These are phyloP conservation scores for Hyphopichia burtonii DNA, from an alignment of 1,139 yeast genomes.

Conservation along the genomic window DNA sequence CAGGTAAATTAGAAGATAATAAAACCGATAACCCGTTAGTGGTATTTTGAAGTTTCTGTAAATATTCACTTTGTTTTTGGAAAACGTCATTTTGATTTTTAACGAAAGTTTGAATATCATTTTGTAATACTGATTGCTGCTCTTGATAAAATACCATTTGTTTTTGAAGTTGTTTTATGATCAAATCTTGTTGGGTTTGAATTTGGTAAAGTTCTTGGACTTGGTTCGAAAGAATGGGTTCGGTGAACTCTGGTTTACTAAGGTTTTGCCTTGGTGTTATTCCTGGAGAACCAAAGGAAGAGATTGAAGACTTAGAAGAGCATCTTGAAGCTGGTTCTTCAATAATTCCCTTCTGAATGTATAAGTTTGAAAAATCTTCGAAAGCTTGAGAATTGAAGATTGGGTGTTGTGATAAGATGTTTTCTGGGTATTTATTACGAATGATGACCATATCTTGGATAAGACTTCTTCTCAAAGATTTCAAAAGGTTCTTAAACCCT, in stretches of 20 bases:
- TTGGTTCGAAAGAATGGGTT: not conserved
- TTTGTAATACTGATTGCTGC: conserved; percentile 15
- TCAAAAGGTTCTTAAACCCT: conserved; percentile 19
- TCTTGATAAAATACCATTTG: conserved; percentile 14
- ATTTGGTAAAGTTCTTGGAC: conserved; percentile 3
- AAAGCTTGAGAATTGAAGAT: conserved; percentile 25
- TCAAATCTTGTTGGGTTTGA: conserved; percentile 6
- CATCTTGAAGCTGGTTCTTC: not conserved
- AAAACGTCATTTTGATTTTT: conserved; percentile 18
- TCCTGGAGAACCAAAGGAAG: not conserved
- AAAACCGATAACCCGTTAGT: conserved; percentile 21
- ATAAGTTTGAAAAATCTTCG: conserved; percentile 15
- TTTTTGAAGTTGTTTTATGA: conserved; percentile 14
- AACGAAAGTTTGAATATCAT: conserved; percentile 16
- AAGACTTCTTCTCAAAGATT: conserved; percentile 22
- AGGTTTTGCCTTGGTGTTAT: conserved; percentile 1
- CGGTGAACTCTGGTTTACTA: not conserved
- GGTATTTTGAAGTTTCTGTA: conserved; percentile 18
- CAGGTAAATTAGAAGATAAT: conserved; percentile 15
- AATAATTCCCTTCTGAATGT: conserved; percentile 12
- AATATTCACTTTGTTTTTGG: conserved; percentile 18
- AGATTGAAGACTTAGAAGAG: conserved; percentile 1
- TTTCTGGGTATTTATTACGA: conserved; percentile 22
- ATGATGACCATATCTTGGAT: conserved; percentile 37
- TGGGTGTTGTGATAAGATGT: conserved; percentile 26